Conservation (phyloP, 2,329 filamentous ascomycete species). For the Teratosphaeria pseudoeucalypti region DNA sequence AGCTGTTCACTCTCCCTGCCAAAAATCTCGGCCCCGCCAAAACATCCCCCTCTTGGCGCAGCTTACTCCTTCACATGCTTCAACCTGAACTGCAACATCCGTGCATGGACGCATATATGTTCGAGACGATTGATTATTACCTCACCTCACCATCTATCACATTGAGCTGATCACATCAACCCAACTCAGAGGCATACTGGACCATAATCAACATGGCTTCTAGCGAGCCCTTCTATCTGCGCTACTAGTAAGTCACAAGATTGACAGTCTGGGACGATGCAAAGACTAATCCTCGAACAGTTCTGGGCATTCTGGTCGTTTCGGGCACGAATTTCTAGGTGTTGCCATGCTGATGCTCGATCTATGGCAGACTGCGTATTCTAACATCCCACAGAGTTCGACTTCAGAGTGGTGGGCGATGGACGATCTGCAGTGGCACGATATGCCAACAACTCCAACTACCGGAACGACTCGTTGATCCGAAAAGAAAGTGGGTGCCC, state of each 20-base stretch:
- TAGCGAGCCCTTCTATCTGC: constrained; percentile 83
- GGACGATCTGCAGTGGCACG: constrained; percentile 86
- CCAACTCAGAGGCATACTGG: constrained; percentile 40
- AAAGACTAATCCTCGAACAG: constrained; percentile 37
- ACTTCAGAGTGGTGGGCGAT: constrained; percentile 85
- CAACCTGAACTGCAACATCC: background rate
- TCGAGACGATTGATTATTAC: background rate
- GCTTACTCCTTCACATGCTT: background rate
- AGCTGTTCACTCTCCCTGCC: background rate
- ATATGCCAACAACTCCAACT: constrained; percentile 99
- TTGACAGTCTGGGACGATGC: background rate
- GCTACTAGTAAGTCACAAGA: constrained; percentile 72
- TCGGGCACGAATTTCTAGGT: constrained; percentile 98
- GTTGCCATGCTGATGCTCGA: constrained; percentile 15
- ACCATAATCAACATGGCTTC: constrained; percentile 6
- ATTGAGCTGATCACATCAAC: background rate
- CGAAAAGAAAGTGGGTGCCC: constrained; percentile 85
- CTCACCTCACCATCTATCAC: background rate
- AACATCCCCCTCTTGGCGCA: background rate
- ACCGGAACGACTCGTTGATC: constrained; percentile 95
- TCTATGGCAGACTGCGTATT: background rate
- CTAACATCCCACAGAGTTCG: constrained; percentile 60
- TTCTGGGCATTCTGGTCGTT: constrained; percentile 93
- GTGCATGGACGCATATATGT: background rate
- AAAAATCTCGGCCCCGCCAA: background rate